Evolutionary conservation across 2,329 filamentous ascomycete genomes (phyloP).

Genomic region (Pseudopithomyces maydicus): DNA sequence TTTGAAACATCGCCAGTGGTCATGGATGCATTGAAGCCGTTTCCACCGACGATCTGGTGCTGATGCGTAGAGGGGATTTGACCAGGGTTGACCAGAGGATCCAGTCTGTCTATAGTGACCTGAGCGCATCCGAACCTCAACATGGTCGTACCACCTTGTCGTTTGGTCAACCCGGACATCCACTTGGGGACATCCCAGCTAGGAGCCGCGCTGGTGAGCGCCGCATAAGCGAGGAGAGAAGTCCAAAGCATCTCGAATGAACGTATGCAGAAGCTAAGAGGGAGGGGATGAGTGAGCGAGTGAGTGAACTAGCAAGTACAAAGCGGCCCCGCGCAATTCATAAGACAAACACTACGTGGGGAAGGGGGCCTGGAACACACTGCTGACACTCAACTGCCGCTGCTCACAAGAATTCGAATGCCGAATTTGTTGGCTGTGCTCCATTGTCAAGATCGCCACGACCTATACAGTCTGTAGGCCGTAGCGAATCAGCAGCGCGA

Average conservation of each 20-base stretch:
- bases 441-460: constrained; percentile 3
- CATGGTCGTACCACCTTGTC: constrained; percentile 35
- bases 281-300: constrained; percentile 9
- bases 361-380: background rate
- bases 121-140: constrained; percentile 40
- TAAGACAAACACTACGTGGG: constrained; percentile 3
- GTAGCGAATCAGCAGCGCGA: background rate
- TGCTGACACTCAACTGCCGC: constrained; percentile 18
- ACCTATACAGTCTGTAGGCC: background rate
- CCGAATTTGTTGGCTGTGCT: background rate
- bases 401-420: constrained; percentile 1
- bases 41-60: constrained; percentile 50
- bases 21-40: constrained; percentile 55
- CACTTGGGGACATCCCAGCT: constrained; percentile 1
- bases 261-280: constrained; percentile 4
- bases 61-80: constrained; percentile 40
- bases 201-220: constrained; percentile 25
- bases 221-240: constrained; percentile 26
- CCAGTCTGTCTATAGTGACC: constrained; percentile 37
- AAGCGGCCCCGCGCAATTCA: constrained; percentile 10
- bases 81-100: constrained; percentile 45
- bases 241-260: constrained; percentile 27
- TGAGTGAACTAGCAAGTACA: constrained; percentile 7
- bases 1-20: constrained; percentile 34
- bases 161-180: constrained; percentile 7